Conservation (phyloP, 169 alveolate species). For the Babesia bovis region DNA sequence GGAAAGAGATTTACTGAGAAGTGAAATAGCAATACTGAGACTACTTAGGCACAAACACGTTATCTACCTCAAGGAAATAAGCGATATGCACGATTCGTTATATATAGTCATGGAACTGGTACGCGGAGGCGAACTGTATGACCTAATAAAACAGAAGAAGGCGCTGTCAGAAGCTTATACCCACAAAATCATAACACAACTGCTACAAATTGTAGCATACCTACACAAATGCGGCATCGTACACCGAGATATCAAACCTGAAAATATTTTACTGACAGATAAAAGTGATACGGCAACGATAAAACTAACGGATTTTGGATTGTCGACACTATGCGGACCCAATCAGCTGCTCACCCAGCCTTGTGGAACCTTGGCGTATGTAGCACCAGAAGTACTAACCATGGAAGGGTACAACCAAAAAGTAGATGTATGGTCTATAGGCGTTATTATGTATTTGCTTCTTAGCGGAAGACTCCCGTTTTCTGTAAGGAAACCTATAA, state of each 20-base stretch:
- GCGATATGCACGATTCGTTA: constrained; percentile 81
- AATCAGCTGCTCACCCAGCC: constrained; percentile 86
- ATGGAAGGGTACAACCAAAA: constrained; percentile 86
- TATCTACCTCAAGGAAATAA: constrained; percentile 83
- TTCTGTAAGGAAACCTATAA: constrained; percentile 75
- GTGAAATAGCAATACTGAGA: constrained; percentile 85
- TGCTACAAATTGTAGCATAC: constrained; percentile 90
- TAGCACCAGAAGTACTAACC: constrained; percentile 90
- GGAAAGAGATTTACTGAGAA: constrained; percentile 82
- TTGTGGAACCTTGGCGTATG: constrained; percentile 90
- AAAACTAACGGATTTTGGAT: constrained; percentile 95
- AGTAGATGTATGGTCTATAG: constrained; percentile 90
- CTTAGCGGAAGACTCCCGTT: constrained; percentile 88
- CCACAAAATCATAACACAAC: constrained; percentile 85
- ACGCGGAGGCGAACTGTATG: constrained; percentile 86
- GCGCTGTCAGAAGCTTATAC: constrained; percentile 80
- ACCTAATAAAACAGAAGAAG: constrained; percentile 68
- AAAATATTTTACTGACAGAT: constrained; percentile 90
- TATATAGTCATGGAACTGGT: constrained; percentile 88
- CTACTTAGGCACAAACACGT: constrained; percentile 85
- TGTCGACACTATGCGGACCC: constrained; percentile 86
- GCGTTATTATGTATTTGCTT: constrained; percentile 86
- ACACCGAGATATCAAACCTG: constrained; percentile 97
- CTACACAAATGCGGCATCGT: constrained; percentile 92
- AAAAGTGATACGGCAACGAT: constrained; percentile 87